phyloP scores from a whole-genome alignment of 2,329 filamentous ascomycete genomes.

The Trichoderma simmonsii region DNA sequence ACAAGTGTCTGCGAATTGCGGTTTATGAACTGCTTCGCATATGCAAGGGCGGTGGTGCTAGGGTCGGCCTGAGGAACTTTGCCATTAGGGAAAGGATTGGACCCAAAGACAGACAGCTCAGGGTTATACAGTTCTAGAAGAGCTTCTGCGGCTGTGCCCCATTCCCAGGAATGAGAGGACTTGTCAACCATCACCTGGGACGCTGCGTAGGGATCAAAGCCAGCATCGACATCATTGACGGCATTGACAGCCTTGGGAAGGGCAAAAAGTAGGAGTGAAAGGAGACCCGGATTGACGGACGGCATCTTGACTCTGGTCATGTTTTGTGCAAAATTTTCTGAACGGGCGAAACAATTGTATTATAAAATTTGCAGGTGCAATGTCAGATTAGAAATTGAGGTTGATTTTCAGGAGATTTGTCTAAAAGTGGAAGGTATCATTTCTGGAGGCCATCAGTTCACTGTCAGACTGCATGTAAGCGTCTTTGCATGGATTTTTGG shows the following conservation, averaged over 20 bases:
- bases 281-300: neutral
- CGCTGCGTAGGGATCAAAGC: conserved; percentile 17
- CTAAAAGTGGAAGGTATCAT: neutral
- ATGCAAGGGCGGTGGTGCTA: conserved; percentile 5
- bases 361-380: neutral
- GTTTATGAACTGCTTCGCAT: conserved; percentile 19
- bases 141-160: conserved; percentile 21
- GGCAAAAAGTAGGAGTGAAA: neutral
- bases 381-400: neutral
- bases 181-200: conserved; percentile 17
- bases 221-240: conserved; percentile 15
- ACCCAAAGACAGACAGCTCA: conserved; percentile 20
- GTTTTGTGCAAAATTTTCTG: neutral
- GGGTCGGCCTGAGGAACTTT: conserved; percentile 13
- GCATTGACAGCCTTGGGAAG: neutral
- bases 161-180: conserved; percentile 21
- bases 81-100: conserved; percentile 19
- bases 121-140: conserved; percentile 21
- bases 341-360: neutral
- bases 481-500: neutral
- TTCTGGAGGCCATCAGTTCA: neutral
- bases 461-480: neutral
- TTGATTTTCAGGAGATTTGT: neutral
- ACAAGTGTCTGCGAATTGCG: conserved; percentile 17
- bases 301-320: neutral